Evolutionary conservation across 495 filamentous ascomycete genomes (phyloP), one percentile per base, ranked within the genome.

Genomic region (Xylaria nigripes): DNA sequence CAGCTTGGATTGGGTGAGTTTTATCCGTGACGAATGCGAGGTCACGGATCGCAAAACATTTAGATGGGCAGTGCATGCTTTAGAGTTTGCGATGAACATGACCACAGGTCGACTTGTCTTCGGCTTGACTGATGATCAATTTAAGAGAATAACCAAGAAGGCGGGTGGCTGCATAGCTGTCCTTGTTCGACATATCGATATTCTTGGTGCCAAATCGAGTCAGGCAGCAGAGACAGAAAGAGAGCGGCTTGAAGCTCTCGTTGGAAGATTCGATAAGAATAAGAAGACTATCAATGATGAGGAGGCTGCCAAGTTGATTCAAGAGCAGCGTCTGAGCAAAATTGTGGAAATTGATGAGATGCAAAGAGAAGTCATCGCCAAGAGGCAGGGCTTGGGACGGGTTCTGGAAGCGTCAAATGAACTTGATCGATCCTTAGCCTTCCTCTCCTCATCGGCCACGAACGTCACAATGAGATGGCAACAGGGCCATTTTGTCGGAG

Each of bases 81-180:
- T 98, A 10, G 93, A 98, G 66, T 97, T 96, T 64, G 88, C 90
- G 22, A 96, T 96, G 93, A 79, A 86, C 45, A 96, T 97, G 81
- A 98, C 93, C 0, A 81, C 86, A 36, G 94, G 93, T 12, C 84
- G 87, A 55, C 90, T 96, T 61, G 91, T 98, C 41, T 71, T 98
- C 6, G 85, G 82, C 5, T 85, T 98, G 50, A 87, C 84, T 22
- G 89, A 94, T 48, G 79, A 83, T 22, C 90, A 97, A 61, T 98
- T 95, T 65, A 80, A 82, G 30, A 78, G 74, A 53, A 68, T 98
- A 51, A 79, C 91, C 42, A 77, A 82, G 18, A 97, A 96, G 68
- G 93, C 97, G 16, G 89, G 90, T 32, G 93, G 92, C 2, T 98
- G 93, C 65, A 98, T 98, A 94, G 90, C 90, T 12, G 80, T 98